Percentiles rank a stretch among this genome's conserved stretches.
Evolutionary conservation across 108 stramenopile genomes (phyloP).

Genomic region (Pseudonitzschia pungens): DNA sequence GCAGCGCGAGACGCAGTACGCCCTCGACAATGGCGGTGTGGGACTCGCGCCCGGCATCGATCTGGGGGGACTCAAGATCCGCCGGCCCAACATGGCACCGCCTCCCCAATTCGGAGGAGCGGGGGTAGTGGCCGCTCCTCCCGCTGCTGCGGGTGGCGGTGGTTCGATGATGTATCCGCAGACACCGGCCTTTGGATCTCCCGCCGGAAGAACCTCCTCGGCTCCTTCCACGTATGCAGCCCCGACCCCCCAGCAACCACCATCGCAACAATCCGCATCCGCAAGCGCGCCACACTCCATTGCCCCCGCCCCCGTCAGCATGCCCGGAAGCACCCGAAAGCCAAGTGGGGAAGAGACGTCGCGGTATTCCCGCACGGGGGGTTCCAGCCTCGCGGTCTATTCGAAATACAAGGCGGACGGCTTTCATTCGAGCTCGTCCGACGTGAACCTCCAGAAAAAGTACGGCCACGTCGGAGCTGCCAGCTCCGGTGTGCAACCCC

Average conservation of each 20-base stretch:
- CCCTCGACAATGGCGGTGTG: constrained; percentile 74
- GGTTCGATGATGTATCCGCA: constrained; percentile 8
- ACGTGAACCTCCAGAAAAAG: constrained; percentile 74
- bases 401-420: constrained; percentile 77
- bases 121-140: constrained; percentile 13
- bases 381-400: constrained; percentile 35
- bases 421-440: constrained; percentile 85
- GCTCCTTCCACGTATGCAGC: neutral
- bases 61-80: constrained; percentile 69
- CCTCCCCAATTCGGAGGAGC: constrained; percentile 46
- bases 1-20: constrained; percentile 75
- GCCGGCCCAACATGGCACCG: constrained; percentile 53
- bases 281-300: too few species aligned
- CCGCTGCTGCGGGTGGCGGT: constrained; percentile 8
- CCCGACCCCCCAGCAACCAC: neutral
- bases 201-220: neutral
- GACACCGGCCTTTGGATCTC: constrained; percentile 5
- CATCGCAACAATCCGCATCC: neutral
- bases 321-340: neutral
- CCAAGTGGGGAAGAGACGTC: neutral
- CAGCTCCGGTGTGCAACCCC: constrained; percentile 20
- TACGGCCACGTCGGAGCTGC: constrained; percentile 63
- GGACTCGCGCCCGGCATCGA: constrained; percentile 81
- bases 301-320: constrained; percentile 6
- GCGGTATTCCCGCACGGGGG: constrained; percentile 56